Base-by-base conservation (phyloP, 2,329 filamentous ascomycete species). In the Bipolaris cookei region DNA sequence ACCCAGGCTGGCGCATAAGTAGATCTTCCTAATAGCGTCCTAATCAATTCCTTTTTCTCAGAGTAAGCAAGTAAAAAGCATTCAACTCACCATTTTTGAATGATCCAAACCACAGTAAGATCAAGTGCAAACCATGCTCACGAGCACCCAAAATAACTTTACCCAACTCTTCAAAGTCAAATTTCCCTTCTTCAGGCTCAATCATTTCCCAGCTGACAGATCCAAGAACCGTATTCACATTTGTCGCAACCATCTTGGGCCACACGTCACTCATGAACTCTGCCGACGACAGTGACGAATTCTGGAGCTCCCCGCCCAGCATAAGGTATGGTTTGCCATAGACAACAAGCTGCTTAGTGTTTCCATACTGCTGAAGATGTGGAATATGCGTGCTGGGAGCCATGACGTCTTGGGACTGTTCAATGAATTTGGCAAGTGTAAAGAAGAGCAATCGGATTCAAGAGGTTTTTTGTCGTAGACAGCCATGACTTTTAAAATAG, bases 61-160 rank as follows among this genome's bases (percentile, higher is more conserved):
- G 6, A 38, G 3, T 7, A 20, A 38, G n/a, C 37, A 16, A 28
- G 25, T 4, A 6, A 20, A 0, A 28, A 8, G 34, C n/a, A 3
- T 11, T 6, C 4, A 57, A 68, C 8, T 63, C 50, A 30, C 65
- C 80, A 64, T 82, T 82, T 63, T 82, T 82, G 69, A 79, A 82
- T 14, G 75, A 77, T 6, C 79, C 80, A 63, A 82, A 81, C 80
- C 80, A 82, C 8, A 82, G 63, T 28, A 82, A 59, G 0, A 81
- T 69, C 11, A 82, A 64, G 34, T 74, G 73, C 23, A 81, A 59
- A 3, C 63, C 73, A 59, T 80, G 70, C 38, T 67, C 57, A 14
- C 77, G 66, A 6, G 79, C 79, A 42, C 65, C 77, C 1, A 65
- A 14, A 30, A 82, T 74, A 25, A 79, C 63, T 38, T 73, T 64